phyloP scores from a whole-genome alignment of 768 basidiomycete species.

The Mycena pura region DNA sequence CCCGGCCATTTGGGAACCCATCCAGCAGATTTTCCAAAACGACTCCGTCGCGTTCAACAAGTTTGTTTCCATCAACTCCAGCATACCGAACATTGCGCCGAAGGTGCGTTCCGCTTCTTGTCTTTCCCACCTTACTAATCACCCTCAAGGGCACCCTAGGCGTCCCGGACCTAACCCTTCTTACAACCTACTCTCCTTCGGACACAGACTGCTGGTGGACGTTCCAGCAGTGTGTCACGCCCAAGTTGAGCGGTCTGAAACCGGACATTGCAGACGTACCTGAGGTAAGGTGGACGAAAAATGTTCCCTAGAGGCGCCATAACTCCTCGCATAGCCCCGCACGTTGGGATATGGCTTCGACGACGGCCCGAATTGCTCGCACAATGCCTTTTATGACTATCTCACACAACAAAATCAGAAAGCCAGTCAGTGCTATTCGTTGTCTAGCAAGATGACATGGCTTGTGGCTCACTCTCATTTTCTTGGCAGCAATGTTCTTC shows the following conservation, averaged over 20 bases:
- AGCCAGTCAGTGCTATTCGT: constrained; percentile 53
- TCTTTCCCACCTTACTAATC: constrained; percentile 33
- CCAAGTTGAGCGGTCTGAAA: constrained; percentile 52
- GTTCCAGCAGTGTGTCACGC: constrained; percentile 48
- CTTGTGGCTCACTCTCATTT: neutral
- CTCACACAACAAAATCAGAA: constrained; percentile 59
- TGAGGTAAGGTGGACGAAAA: constrained; percentile 42
- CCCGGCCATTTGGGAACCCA: constrained; percentile 53
- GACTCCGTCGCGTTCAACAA: constrained; percentile 51
- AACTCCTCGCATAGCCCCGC: constrained; percentile 48
- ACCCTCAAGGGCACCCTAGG: constrained; percentile 12
- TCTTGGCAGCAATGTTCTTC: constrained; percentile 62
- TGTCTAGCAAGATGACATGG: too few relatives aligned
- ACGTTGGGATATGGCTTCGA: constrained; percentile 69
- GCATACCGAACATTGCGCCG: constrained; percentile 54
- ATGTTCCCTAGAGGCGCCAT: neutral
- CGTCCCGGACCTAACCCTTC: constrained; percentile 36
- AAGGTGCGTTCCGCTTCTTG: constrained; percentile 40
- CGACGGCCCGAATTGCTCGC: constrained; percentile 71
- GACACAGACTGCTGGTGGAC: constrained; percentile 68
- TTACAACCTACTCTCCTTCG: constrained; percentile 35
- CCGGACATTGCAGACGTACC: constrained; percentile 53
- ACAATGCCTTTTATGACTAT: constrained; percentile 68
- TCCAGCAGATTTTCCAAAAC: constrained; percentile 44
- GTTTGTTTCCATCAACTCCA: constrained; percentile 49